phyloP scores from a whole-genome alignment of 768 basidiomycete species.

The Sarcodon aspratus region DNA sequence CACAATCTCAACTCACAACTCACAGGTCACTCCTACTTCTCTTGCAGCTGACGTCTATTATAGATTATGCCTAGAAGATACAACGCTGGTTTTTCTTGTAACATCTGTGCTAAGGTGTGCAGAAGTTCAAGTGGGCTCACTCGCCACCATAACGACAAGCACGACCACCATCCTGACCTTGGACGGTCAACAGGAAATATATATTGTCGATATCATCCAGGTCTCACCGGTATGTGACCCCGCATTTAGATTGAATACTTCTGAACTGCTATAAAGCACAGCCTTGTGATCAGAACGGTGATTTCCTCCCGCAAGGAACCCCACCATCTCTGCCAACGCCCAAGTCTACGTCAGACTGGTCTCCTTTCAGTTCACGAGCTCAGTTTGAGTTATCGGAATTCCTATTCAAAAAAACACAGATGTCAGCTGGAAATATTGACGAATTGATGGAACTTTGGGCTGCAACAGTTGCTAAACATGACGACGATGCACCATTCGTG shows the following conservation, averaged over 20 bases:
- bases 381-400: conserved; percentile 11
- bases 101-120: too few relatives aligned
- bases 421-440: conserved; percentile 2
- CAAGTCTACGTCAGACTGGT: conserved; percentile 2
- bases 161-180: too few relatives aligned
- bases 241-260: too few relatives aligned
- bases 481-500: conserved; percentile 5
- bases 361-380: conserved; percentile 5
- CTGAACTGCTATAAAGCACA: neutral
- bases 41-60: too few relatives aligned
- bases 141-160: too few relatives aligned
- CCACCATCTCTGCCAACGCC: conserved; percentile 1
- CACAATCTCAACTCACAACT: too few relatives aligned
- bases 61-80: too few relatives aligned
- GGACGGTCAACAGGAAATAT: too few relatives aligned
- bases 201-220: neutral
- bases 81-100: too few relatives aligned
- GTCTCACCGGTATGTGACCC: neutral
- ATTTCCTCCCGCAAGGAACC: neutral
- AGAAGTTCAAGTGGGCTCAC: too few relatives aligned
- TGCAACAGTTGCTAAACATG: conserved; percentile 2
- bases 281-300: conserved; percentile 1
- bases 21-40: too few relatives aligned
- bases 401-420: conserved; percentile 3
- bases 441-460: conserved; percentile 9